Base-by-base conservation (phyloP, 371 early-diverging fungal genomes). In the Smittium mucronatum region DNA sequence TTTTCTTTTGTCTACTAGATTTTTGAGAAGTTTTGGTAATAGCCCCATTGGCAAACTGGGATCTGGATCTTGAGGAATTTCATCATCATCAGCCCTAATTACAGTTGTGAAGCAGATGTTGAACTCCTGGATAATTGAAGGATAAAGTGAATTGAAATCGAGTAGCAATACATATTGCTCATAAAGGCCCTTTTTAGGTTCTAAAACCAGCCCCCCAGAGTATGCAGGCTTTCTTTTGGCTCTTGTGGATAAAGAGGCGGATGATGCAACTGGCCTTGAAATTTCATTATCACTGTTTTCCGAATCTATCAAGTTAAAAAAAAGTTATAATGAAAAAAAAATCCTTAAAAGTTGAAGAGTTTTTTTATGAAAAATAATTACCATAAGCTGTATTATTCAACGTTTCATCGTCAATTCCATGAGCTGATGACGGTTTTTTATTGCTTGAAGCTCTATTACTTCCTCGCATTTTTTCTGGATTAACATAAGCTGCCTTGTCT, bases 101-200 rank as follows among this genome's bases (percentile, higher is more conserved):
- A 98, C 92, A 0, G 99, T 99, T 15, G 99, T 98, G 76, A 99
- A 99, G 82, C 99, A 99, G 63, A 99, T 92, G 79, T 99, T 99
- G 83, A 89, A 99, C 81, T 99, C 99, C 78, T 97, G 99, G 74
- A 99, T 99, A 70, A 99, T 99, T 30, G 99, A 98, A 60, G 99
- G 99, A 75, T 99, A 99, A 84, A 99, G 86, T 81, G 94, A 93
- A 88, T 99, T 99, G 85, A 99, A 99, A 85, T 99, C 99, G 58
- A 99, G 82, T 61, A 99, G 81, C 47, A 99, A 77, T 2, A 99
- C 94, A 75, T 86, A 93, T 70, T 91, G 93, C 76, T 98, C 97
- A 77, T 99, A 99, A 70, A 97, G 89, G 0, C 99, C 99, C 70
- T 86, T 89, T 75, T 94, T 92, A 36, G 99, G 99, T 64, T 99